A percentile compares a stretch with the other conserved stretches of the same genome.
Conservation (phyloP, 2,329 filamentous ascomycete species). For the Rhinocladiella mackenziei region DNA sequence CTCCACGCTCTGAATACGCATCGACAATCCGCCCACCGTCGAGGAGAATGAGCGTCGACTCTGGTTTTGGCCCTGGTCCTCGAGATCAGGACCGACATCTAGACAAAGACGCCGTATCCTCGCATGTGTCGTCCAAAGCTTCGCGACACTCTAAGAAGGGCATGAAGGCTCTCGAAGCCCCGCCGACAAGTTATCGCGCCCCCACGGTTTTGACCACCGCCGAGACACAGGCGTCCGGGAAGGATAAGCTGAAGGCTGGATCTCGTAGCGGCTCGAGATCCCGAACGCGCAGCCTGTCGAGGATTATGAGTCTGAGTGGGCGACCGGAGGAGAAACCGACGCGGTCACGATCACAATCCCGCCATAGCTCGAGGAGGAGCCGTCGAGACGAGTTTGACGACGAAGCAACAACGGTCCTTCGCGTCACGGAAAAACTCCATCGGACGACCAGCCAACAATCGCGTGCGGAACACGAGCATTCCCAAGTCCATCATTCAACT, state of each 20-base stretch:
- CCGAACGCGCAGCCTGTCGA: slow-evolving; percentile 6
- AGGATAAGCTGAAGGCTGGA: not conserved
- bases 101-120: slow-evolving; percentile 1
- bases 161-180: slow-evolving; percentile 13
- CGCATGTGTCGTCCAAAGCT: slow-evolving; percentile 10
- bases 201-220: slow-evolving; percentile 25
- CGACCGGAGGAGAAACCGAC: not conserved
- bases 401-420: slow-evolving; percentile 12
- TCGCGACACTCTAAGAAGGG: slow-evolving; percentile 13
- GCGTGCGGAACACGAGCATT: not conserved
- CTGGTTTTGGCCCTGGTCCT: slow-evolving; percentile 16
- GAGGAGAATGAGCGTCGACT: slow-evolving; percentile 18
- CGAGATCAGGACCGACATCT: slow-evolving; percentile 8
- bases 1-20: too few species aligned
- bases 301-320: slow-evolving; percentile 5
- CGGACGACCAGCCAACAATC: not conserved
- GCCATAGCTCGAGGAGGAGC: slow-evolving; percentile 14
- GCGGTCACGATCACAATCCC: slow-evolving; percentile 14
- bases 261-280: slow-evolving; percentile 10
- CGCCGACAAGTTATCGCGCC: slow-evolving; percentile 26
- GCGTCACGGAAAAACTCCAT: slow-evolving; percentile 9
- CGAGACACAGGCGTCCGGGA: slow-evolving; percentile 15
- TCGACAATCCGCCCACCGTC: too few species aligned
- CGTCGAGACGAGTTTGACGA: slow-evolving; percentile 18
- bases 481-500: slow-evolving; percentile 1